Evolutionary conservation across 495 filamentous ascomycete genomes (phyloP).

Genomic region (Lindgomyces ingoldianus): DNA sequence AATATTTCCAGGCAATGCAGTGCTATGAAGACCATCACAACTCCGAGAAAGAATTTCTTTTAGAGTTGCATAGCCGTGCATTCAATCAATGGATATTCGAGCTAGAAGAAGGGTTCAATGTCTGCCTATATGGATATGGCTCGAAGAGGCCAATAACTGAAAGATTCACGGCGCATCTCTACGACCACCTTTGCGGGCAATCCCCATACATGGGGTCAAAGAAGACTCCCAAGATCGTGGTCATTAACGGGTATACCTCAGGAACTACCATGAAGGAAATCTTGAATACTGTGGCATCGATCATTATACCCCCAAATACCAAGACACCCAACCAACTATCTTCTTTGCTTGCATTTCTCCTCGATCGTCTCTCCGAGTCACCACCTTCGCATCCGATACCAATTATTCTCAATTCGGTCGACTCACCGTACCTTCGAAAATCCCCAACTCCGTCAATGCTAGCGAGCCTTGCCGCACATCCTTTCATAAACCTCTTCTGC

Average conservation of each 20-base stretch:
- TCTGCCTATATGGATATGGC: constrained; percentile 91
- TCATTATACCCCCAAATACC: constrained; percentile 59
- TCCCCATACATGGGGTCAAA: constrained; percentile 31
- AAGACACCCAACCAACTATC: constrained; percentile 63
- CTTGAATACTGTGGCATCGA: constrained; percentile 68
- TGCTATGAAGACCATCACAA: constrained; percentile 70
- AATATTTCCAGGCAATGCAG: constrained; percentile 75
- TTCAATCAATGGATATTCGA: constrained; percentile 95
- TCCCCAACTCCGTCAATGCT: constrained; percentile 69
- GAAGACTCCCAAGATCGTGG: constrained; percentile 62
- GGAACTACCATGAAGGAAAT: constrained; percentile 77
- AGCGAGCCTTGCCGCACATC: constrained; percentile 71
- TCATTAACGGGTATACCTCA: constrained; percentile 85
- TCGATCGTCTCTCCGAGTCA: constrained; percentile 57
- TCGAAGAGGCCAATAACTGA: constrained; percentile 78
- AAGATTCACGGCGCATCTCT: constrained; percentile 73
- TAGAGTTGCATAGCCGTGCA: constrained; percentile 72
- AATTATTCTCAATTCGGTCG: constrained; percentile 82
- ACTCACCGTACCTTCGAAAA: constrained; percentile 73
- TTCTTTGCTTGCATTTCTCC: constrained; percentile 66
- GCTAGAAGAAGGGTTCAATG: constrained; percentile 81
- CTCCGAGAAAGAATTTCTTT: constrained; percentile 68
- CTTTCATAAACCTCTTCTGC: constrained; percentile 71
- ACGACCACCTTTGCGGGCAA: constrained; percentile 48
- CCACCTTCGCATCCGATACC: constrained; percentile 54